A percentile compares a stretch with the other conserved stretches of the same genome.
Conservation (phyloP, 2,329 filamentous ascomycete species). For the Aspergillus piperis region DNA sequence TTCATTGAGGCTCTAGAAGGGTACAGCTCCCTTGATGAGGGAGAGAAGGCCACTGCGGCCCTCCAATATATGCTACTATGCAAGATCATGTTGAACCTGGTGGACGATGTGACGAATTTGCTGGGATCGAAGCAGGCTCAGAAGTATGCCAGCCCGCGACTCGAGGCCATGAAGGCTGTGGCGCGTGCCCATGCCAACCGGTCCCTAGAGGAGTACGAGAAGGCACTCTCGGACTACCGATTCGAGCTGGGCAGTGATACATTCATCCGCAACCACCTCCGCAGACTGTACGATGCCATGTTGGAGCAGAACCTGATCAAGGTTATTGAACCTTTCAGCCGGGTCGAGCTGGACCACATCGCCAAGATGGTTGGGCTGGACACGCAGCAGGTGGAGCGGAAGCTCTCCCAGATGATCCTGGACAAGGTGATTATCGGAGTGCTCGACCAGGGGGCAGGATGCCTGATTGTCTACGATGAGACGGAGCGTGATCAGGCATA, state of each 20-base stretch:
- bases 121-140: slow-evolving; percentile 96
- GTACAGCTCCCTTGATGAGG: slow-evolving; percentile 90
- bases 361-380: slow-evolving; percentile 97
- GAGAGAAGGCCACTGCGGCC: slow-evolving; percentile 86
- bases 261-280: slow-evolving; percentile 96
- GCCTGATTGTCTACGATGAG: slow-evolving; percentile 96
- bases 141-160: slow-evolving; percentile 91
- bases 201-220: slow-evolving; percentile 95
- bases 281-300: slow-evolving; percentile 96
- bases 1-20: slow-evolving; percentile 99
- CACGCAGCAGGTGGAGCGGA: slow-evolving; percentile 94
- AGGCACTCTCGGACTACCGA: slow-evolving; percentile 83
- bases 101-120: slow-evolving; percentile 91
- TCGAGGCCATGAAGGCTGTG: slow-evolving; percentile 99
- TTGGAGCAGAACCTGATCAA: slow-evolving; percentile 99
- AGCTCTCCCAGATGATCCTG: slow-evolving; percentile 98
- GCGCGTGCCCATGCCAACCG: slow-evolving; percentile 93
- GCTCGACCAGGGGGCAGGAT: slow-evolving; percentile 94
- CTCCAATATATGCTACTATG: slow-evolving; percentile 99
- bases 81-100: slow-evolving; percentile 99
- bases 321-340: slow-evolving; percentile 97
- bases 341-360: slow-evolving; percentile 95
- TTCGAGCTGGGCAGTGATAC: slow-evolving; percentile 92
- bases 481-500: slow-evolving; percentile 90
- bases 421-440: slow-evolving; percentile 99